Evolutionary conservation across 352 stramenopile genomes (phyloP).

Genomic region (Achlya hypogyna): DNA sequence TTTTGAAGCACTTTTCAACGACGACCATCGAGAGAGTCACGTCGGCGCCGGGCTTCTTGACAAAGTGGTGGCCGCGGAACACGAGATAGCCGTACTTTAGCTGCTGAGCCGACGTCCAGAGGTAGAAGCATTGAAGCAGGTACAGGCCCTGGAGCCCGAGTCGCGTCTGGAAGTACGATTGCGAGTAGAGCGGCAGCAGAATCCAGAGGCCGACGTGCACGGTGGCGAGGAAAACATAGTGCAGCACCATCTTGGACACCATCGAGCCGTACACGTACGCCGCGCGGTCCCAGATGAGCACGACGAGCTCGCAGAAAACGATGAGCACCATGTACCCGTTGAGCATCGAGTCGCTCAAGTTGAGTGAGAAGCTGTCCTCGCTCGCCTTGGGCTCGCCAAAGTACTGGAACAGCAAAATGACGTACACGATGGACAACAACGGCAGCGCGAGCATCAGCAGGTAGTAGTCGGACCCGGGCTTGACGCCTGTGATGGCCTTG

Average conservation of each 20-base stretch:
- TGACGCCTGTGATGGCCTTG: slow-evolving; percentile 61
- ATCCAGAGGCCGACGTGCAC: slow-evolving; percentile 72
- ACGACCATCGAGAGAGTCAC: slow-evolving; percentile 22
- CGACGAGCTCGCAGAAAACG: slow-evolving; percentile 64
- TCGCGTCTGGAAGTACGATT: slow-evolving; percentile 75
- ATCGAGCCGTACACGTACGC: slow-evolving; percentile 71
- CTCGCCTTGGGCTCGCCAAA: slow-evolving; percentile 57
- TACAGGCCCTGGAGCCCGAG: slow-evolving; percentile 69
- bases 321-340: slow-evolving; percentile 79
- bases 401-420: slow-evolving; percentile 67
- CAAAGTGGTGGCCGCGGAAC: slow-evolving; percentile 72
- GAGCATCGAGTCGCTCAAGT: slow-evolving; percentile 41
- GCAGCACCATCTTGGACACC: slow-evolving; percentile 58
- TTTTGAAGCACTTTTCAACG: slow-evolving; percentile 51
- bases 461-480: slow-evolving; percentile 74
- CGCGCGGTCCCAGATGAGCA: slow-evolving; percentile 82
- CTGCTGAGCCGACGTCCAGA: slow-evolving; percentile 71
- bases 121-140: slow-evolving; percentile 64
- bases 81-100: slow-evolving; percentile 81
- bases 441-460: slow-evolving; percentile 39
- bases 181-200: slow-evolving; percentile 63
- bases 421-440: slow-evolving; percentile 54
- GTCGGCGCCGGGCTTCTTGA: slow-evolving; percentile 19
- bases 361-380: slow-evolving; percentile 21
- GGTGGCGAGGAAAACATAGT: slow-evolving; percentile 65